Evolutionary conservation across 495 filamentous ascomycete species (phyloP).

Genomic region (Aspergillus nanangensis): DNA sequence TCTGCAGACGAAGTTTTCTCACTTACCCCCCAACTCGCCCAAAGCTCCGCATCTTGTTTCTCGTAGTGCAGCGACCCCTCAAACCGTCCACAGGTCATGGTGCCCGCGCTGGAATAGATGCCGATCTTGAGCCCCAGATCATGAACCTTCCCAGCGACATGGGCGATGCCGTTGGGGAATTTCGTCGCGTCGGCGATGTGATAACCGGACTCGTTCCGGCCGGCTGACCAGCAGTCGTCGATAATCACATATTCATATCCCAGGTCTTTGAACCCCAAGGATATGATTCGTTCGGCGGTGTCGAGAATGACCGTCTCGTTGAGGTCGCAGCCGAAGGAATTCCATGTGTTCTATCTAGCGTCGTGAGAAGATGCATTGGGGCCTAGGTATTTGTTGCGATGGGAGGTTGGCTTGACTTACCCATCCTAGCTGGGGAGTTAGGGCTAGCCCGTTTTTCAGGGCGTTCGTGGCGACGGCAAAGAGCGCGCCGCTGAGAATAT

Average conservation of each 20-base stretch:
- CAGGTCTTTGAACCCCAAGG: neutral
- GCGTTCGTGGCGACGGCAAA: neutral
- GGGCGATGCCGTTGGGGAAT: neutral
- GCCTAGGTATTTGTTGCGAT: too few species aligned
- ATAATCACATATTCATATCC: neutral
- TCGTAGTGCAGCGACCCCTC: neutral
- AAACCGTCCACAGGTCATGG: neutral
- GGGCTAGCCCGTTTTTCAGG: neutral
- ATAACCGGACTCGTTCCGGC: neutral
- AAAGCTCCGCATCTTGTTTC: neutral
- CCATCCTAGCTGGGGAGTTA: constrained; percentile 9
- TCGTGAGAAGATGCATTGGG: too few species aligned
- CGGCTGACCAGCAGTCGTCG: neutral
- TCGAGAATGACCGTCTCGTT: neutral
- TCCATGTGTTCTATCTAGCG: neutral
- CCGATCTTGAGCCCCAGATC: neutral
- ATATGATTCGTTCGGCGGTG: neutral
- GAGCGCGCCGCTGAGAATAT: neutral
- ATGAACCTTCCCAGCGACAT: neutral
- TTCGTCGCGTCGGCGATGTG: neutral
- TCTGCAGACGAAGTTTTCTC: too few species aligned
- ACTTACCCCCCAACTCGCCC: neutral
- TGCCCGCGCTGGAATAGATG: neutral
- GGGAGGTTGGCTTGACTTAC: too few species aligned
- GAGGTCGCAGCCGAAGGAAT: neutral